These are phyloP conservation scores for Aaosphaeria arxii DNA, from an alignment of 2,329 filamentous ascomycete genomes.

Conservation along the genomic window DNA sequence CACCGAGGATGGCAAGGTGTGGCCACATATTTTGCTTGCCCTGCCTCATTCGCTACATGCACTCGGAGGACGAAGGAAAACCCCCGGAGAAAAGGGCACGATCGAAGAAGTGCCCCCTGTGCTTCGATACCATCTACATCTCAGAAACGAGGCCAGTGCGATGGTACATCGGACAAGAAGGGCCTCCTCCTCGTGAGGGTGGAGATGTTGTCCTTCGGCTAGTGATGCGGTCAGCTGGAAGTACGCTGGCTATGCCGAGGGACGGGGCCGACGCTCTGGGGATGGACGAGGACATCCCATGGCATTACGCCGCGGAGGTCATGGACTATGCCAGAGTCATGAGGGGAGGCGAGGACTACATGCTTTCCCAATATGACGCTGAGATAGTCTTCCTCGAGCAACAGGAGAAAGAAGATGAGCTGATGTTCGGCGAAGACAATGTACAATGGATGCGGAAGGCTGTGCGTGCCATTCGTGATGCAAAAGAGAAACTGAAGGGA, in stretches of 20 bases:
- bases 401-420: slow-evolving; percentile 84
- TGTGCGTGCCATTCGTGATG: slow-evolving; percentile 67
- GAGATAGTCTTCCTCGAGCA: slow-evolving; percentile 72
- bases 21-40: slow-evolving; percentile 96
- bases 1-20: slow-evolving; percentile 93
- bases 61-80: slow-evolving; percentile 67
- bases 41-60: slow-evolving; percentile 94
- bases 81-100: slow-evolving; percentile 65
- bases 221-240: slow-evolving; percentile 75
- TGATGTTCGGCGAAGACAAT: slow-evolving; percentile 88
- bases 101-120: slow-evolving; percentile 96
- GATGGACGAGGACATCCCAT: slow-evolving; percentile 76
- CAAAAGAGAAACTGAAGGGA: slow-evolving; percentile 70
- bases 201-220: slow-evolving; percentile 86
- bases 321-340: slow-evolving; percentile 94
- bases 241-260: slow-evolving; percentile 81
- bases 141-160: slow-evolving; percentile 84
- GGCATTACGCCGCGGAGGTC: slow-evolving; percentile 92
- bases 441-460: slow-evolving; percentile 83
- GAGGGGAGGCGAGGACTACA: slow-evolving; percentile 89
- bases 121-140: slow-evolving; percentile 90
- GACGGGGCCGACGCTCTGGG: slow-evolving; percentile 72
- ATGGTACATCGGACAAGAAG: slow-evolving; percentile 88
- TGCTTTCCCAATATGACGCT: slow-evolving; percentile 73
- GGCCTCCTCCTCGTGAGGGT: slow-evolving; percentile 73